Conservation (phyloP, 805 yeast genomes). For the Kodamaea nitidulidarum region DNA sequence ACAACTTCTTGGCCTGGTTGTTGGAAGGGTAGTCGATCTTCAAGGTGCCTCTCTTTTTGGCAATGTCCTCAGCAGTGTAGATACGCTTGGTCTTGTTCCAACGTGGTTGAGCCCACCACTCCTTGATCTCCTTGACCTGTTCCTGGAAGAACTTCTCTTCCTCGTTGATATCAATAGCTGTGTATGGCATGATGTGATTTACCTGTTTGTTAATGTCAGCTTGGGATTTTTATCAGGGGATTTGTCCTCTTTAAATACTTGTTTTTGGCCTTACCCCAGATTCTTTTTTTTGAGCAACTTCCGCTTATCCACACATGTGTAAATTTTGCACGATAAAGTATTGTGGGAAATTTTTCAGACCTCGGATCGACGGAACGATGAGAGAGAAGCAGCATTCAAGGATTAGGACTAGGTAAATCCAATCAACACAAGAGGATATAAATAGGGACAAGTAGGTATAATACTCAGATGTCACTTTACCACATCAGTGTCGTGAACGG, state of each 20-base stretch:
- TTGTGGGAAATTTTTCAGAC: neutral
- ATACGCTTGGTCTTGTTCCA: conserved; percentile 86
- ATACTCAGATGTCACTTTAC: too few relatives aligned
- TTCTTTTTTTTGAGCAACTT: conserved; percentile 1
- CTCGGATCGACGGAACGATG: conserved; percentile 2
- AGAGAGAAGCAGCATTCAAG: too few relatives aligned
- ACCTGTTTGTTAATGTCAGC: neutral
- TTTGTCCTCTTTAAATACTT: conserved; percentile 4
- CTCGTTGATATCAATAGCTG: conserved; percentile 52
- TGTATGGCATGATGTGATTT: conserved; percentile 42
- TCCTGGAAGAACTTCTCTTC: conserved; percentile 63
- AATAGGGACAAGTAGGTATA: too few relatives aligned
- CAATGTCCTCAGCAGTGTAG: conserved; percentile 86
- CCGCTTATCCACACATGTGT: conserved; percentile 4
- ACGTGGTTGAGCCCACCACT: conserved; percentile 94
- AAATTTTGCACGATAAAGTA: neutral
- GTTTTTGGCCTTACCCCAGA: conserved; percentile 2
- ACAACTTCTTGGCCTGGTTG: conserved; percentile 78
- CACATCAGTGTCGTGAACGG: too few relatives aligned
- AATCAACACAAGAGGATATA: too few relatives aligned
- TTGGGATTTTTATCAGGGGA: neutral
- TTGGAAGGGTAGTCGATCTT: conserved; percentile 74
- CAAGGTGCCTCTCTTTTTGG: conserved; percentile 78
- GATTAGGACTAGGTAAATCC: too few relatives aligned
- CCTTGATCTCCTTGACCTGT: conserved; percentile 67